Percentiles rank a stretch among this genome's conserved stretches.
Conservation (phyloP, 306 rosid species). For the Cicer arietinum region DNA sequence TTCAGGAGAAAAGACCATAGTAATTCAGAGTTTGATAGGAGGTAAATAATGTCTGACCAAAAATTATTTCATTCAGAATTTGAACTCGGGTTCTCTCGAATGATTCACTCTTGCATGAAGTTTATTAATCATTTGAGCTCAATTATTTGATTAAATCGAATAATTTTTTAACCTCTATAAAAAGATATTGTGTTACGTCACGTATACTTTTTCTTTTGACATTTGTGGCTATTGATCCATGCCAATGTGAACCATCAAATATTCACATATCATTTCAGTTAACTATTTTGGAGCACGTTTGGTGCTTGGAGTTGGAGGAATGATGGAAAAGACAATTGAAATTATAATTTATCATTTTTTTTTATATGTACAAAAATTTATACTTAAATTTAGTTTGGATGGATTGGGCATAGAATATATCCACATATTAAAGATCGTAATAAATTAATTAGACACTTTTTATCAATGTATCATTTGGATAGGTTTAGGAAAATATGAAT, state of each 20-base stretch:
- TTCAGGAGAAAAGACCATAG: no score
- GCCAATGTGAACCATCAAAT: slow-evolving; percentile 34
- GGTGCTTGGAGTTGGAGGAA: slow-evolving; percentile 19
- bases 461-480: no score
- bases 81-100: no score
- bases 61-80: no score
- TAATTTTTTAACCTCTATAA: not conserved
- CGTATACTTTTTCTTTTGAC: not conserved
- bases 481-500: no score
- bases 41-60: no score
- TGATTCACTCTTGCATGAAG: no score
- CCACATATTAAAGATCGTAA: no score
- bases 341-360: not conserved
- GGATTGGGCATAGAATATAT: no score
- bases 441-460: no score
- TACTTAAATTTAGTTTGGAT: not conserved
- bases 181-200: not conserved
- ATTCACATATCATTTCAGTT: slow-evolving; percentile 26
- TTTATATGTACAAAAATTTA: not conserved
- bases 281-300: slow-evolving; percentile 11
- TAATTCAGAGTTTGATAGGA: no score
- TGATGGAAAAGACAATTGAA: slow-evolving; percentile 21
- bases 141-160: not conserved
- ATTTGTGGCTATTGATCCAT: slow-evolving; percentile 37
- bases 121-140: no score